Percentiles rank a stretch among this genome's conserved stretches.
phyloP scores from a whole-genome alignment of 495 filamentous ascomycete genomes.

The Astrothelium macrocarpum region DNA sequence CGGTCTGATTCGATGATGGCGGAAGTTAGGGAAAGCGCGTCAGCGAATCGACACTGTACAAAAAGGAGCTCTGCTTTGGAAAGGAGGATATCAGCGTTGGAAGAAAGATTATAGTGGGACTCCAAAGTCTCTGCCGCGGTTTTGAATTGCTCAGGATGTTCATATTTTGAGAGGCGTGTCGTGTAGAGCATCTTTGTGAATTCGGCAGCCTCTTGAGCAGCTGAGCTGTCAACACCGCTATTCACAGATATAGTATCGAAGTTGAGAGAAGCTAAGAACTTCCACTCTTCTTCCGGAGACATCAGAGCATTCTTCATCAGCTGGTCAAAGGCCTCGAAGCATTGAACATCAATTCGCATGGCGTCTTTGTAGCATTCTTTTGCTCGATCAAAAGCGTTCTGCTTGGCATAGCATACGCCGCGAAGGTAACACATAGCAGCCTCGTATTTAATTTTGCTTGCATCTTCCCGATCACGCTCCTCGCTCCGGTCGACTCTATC shows the following conservation, averaged over 20 bases:
- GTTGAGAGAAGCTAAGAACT: constrained; percentile 82
- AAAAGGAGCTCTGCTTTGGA: constrained; percentile 87
- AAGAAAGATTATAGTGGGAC: constrained; percentile 80
- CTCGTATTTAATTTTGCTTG: constrained; percentile 71
- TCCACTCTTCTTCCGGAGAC: constrained; percentile 94
- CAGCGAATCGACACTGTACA: constrained; percentile 86
- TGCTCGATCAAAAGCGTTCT: constrained; percentile 93
- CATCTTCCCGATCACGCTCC: constrained; percentile 56
- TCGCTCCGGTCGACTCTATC: constrained; percentile 52
- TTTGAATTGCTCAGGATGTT: constrained; percentile 71
- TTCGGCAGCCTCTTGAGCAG: constrained; percentile 72
- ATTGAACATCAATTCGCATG: constrained; percentile 92
- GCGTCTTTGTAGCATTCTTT: constrained; percentile 98
- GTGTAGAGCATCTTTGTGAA: constrained; percentile 97
- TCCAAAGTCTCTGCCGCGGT: constrained; percentile 83
- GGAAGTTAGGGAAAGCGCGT: constrained; percentile 74
- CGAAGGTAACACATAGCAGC: constrained; percentile 95
- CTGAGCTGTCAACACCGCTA: constrained; percentile 46
- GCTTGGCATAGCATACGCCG: constrained; percentile 89
- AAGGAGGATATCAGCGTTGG: constrained; percentile 85
- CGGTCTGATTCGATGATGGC: constrained; percentile 69
- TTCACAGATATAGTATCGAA: constrained; percentile 61
- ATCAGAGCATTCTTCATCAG: constrained; percentile 95
- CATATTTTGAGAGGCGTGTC: constrained; percentile 91
- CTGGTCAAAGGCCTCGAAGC: constrained; percentile 95